phyloP scores from a whole-genome alignment of 352 stramenopile genomes.

The Blastocystis sp. region DNA sequence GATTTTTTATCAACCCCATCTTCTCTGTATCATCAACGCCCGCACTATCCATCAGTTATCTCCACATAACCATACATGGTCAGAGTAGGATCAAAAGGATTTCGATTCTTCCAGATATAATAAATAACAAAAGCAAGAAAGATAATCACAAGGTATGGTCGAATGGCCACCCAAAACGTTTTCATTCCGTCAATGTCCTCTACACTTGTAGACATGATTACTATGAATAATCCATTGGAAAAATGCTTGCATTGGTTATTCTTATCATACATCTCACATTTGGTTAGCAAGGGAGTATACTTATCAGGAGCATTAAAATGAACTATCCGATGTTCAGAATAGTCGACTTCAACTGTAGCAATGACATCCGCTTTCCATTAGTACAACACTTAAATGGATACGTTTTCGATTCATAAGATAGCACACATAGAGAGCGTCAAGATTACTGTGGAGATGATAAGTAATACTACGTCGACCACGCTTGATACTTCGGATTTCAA shows the following conservation, averaged over 20 bases:
- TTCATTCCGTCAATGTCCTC: neutral
- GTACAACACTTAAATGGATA: neutral
- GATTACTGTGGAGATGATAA: neutral
- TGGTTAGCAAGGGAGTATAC: neutral
- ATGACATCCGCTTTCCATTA: constrained; percentile 5
- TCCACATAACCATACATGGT: neutral
- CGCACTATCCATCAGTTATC: neutral
- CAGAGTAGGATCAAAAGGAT: neutral
- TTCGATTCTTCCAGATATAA: constrained; percentile 9
- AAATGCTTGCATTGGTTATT: neutral
- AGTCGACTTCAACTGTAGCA: neutral
- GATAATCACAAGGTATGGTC: constrained; percentile 28
- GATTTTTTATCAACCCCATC: constrained; percentile 3
- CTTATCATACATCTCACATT: constrained; percentile 58
- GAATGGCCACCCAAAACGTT: neutral
- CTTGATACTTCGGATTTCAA: constrained; percentile 1
- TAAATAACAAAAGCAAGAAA: neutral
- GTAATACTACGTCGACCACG: neutral
- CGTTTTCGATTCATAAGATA: constrained; percentile 47
- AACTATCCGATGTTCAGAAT: neutral
- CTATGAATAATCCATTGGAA: neutral
- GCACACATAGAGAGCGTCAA: neutral
- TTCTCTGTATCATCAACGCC: neutral
- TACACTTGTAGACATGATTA: constrained; percentile 39
- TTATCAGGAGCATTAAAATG: neutral